Base-by-base conservation (phyloP, 805 yeast species). In the Candida quercuum region DNA sequence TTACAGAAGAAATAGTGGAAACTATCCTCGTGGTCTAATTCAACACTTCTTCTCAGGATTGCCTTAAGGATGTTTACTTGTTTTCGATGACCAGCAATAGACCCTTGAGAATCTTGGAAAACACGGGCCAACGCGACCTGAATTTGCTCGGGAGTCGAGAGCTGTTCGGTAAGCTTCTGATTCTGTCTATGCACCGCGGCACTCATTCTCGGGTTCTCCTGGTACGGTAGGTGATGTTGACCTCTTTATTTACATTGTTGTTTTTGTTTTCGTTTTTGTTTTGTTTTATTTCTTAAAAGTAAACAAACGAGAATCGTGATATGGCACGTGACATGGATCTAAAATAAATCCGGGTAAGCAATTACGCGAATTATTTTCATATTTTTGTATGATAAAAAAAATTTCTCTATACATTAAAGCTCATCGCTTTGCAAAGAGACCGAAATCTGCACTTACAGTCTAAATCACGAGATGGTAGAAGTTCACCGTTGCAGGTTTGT, bases 401-500 rank as follows among this genome's bases (percentile, higher is more conserved):
- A n/a, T n/a, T n/a, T n/a, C n/a, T n/a, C n/a, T n/a, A n/a, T n/a
- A n/a, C n/a, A n/a, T n/a, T n/a, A n/a, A n/a, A n/a, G n/a, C n/a
- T n/a, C n/a, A n/a, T n/a, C n/a, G n/a, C n/a, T n/a, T n/a, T n/a
- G n/a, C n/a, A n/a, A n/a, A n/a, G n/a, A n/a, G n/a, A n/a, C n/a
- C n/a, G n/a, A n/a, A n/a, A n/a, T n/a, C n/a, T n/a, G n/a, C n/a
- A n/a, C n/a, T n/a, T n/a, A n/a, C n/a, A n/a, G n/a, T n/a, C n/a
- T n/a, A n/a, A n/a, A n/a, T n/a, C n/a, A n/a, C n/a, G n/a, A n/a
- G 15, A 40, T 43, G 44, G 38, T 46, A 8, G 49, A 47, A 22
- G 36, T 91, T 47, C 97, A 91, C 61, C 76, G 97, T 54, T 85
- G 96, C 59, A 72, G 96, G 38, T 91, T 93, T 63, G 87, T 88